These are phyloP conservation scores for Orbilia brochopaga DNA, from an alignment of 2,329 filamentous ascomycete genomes.

Conservation along the genomic window DNA sequence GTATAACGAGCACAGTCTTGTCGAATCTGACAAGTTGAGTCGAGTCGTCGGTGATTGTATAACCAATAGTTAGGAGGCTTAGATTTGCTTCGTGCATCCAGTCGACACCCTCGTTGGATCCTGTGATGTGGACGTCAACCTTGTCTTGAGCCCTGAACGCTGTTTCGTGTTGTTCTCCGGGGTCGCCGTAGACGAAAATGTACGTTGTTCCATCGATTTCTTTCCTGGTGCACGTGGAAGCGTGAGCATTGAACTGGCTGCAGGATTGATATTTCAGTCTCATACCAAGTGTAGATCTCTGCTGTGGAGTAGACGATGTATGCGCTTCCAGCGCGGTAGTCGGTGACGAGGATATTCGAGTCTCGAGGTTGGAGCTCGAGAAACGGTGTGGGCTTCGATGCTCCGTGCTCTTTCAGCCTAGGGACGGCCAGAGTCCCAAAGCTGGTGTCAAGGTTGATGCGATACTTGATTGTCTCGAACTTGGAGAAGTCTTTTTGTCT, in stretches of 20 bases:
- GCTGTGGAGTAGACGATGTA: constrained; percentile 71
- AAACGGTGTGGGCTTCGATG: too few species aligned
- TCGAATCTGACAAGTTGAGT: constrained; percentile 27
- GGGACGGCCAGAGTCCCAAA: constrained; percentile 28
- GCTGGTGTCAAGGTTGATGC: constrained; percentile 36
- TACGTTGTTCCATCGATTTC: constrained; percentile 67
- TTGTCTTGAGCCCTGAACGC: constrained; percentile 55
- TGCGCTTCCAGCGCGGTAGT: constrained; percentile 68
- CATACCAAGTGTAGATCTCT: constrained; percentile 70
- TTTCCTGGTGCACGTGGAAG: constrained; percentile 59
- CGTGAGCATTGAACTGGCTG: neutral
- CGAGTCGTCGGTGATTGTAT: constrained; percentile 27
- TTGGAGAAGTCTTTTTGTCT: constrained; percentile 44
- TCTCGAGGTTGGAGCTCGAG: constrained; percentile 42
- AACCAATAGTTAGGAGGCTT: constrained; percentile 23
- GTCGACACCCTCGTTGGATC: constrained; percentile 6
- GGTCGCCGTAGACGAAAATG: constrained; percentile 69
- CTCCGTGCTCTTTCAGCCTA: neutral
- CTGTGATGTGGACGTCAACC: neutral
- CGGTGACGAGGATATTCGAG: constrained; percentile 66
- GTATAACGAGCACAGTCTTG: constrained; percentile 24
- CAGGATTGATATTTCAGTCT: neutral
- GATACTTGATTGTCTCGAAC: constrained; percentile 30
- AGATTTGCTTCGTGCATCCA: constrained; percentile 27
- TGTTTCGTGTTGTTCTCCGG: constrained; percentile 70